These are phyloP conservation scores for Populus davidiana DNA, from an alignment of 345 rosid species.

Conservation along the genomic window DNA sequence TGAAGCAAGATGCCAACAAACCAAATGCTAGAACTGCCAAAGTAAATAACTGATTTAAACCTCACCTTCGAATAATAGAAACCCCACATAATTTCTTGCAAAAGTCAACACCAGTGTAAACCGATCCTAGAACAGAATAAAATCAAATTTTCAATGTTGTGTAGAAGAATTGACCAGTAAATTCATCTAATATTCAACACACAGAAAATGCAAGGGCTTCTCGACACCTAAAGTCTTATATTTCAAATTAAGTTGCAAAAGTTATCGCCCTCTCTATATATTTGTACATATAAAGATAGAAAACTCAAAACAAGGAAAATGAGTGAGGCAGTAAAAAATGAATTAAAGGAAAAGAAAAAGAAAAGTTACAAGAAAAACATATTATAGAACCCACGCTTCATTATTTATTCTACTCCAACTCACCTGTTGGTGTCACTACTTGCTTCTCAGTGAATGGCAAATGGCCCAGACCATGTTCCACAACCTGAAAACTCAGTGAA, in stretches of 20 bases:
- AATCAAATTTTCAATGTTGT: not conserved
- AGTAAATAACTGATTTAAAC: constrained; percentile 35
- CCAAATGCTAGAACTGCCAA: constrained; percentile 19
- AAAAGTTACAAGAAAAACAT: not conserved
- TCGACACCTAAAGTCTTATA: not conserved
- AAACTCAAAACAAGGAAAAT: not conserved
- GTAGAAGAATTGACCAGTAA: not conserved
- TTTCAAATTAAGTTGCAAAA: no score
- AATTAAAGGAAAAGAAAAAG: not conserved
- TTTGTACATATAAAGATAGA: not conserved
- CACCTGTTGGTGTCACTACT: constrained; percentile 93
- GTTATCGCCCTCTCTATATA: no score
- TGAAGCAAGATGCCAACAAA: not conserved
- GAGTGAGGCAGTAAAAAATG: not conserved
- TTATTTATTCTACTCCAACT: constrained; percentile 16
- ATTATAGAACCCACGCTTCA: not conserved
- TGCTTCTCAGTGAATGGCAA: constrained; percentile 96
- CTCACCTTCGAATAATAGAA: constrained; percentile 94
- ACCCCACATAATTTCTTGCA: constrained; percentile 99
- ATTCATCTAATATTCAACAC: not conserved
- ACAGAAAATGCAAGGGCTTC: not conserved
- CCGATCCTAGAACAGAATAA: constrained; percentile 53
- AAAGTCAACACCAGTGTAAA: constrained; percentile 92
- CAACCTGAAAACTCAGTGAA: constrained; percentile 57
- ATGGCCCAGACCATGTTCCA: constrained; percentile 97